phyloP scores from a whole-genome alignment of 2,329 filamentous ascomycete species.

The Apiospora hydei region DNA sequence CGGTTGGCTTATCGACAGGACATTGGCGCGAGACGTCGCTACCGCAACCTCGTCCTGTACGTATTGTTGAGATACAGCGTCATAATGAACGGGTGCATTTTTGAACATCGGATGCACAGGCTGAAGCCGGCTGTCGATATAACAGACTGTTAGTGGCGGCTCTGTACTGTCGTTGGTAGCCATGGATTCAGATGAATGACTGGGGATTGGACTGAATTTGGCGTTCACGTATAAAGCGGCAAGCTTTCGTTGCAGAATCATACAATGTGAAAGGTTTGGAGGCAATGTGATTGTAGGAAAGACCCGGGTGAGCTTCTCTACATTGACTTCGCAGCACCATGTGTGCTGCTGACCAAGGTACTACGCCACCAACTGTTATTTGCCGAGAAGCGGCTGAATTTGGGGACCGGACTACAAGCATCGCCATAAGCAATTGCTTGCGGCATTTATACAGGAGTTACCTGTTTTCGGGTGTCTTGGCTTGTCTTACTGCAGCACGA shows the following conservation, averaged over 20 bases:
- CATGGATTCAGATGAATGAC: not conserved
- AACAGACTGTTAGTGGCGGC: not conserved
- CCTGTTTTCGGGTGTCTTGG: not conserved
- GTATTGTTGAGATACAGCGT: not conserved
- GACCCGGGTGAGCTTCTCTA: no score
- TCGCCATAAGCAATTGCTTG: no score
- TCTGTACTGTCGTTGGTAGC: not conserved
- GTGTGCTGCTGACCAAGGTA: not conserved
- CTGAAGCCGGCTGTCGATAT: slow-evolving; percentile 1
- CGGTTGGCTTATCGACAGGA: not conserved
- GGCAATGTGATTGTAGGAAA: no score
- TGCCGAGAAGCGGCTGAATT: not conserved
- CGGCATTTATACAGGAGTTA: not conserved
- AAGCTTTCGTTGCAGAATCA: no score
- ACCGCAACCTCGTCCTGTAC: not conserved
- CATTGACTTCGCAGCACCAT: accelerated
- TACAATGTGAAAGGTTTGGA: no score
- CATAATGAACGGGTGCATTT: slow-evolving; percentile 21
- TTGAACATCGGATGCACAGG: not conserved
- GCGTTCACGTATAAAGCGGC: no score
- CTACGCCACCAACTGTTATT: no score
- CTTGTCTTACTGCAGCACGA: not conserved
- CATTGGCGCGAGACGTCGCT: not conserved
- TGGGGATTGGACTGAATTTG: no score
- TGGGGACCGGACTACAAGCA: no score